These are phyloP conservation scores for Mucor piriformis DNA, from an alignment of 371 early-diverging fungal genomes.

Conservation along the genomic window DNA sequence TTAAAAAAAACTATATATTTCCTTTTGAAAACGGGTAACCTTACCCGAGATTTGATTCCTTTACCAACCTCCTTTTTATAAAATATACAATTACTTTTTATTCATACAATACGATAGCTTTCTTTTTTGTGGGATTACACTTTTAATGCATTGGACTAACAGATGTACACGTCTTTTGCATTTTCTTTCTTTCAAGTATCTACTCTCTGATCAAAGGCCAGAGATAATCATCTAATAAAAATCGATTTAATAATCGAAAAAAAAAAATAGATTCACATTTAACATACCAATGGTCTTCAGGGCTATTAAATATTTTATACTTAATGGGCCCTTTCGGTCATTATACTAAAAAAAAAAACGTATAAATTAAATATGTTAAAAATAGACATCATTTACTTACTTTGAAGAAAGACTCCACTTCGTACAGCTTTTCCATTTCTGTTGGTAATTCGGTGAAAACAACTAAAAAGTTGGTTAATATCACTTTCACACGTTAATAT, in stretches of 20 bases:
- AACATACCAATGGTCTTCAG: conserved; percentile 16
- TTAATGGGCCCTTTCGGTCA: conserved; percentile 4
- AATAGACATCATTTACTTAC: not conserved
- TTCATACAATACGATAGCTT: too few relatives aligned
- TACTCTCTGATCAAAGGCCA: not conserved
- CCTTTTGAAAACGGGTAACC: too few relatives aligned
- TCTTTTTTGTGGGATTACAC: not conserved
- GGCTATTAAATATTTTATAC: conserved; percentile 18
- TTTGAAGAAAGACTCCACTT: conserved; percentile 13
- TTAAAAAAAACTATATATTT: not conserved
- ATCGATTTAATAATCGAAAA: not conserved
- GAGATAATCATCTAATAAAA: not conserved
- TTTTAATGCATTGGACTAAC: too few relatives aligned
- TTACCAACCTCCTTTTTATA: too few relatives aligned
- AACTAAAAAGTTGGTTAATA: conserved; percentile 3
- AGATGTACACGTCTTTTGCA: too few relatives aligned
- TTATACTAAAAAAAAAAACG: not conserved
- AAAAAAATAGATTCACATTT: not conserved
- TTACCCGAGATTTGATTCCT: too few relatives aligned
- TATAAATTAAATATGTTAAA: not conserved
- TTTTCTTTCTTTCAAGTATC: not conserved
- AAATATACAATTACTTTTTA: too few relatives aligned
- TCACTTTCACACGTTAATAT: not conserved
- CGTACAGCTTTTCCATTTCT: not conserved
- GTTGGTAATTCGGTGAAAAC: conserved; percentile 11